These are phyloP conservation scores for Veloporphyrellus conicus DNA, from an alignment of 1,284 basidiomycete genomes.

Conservation along the genomic window DNA sequence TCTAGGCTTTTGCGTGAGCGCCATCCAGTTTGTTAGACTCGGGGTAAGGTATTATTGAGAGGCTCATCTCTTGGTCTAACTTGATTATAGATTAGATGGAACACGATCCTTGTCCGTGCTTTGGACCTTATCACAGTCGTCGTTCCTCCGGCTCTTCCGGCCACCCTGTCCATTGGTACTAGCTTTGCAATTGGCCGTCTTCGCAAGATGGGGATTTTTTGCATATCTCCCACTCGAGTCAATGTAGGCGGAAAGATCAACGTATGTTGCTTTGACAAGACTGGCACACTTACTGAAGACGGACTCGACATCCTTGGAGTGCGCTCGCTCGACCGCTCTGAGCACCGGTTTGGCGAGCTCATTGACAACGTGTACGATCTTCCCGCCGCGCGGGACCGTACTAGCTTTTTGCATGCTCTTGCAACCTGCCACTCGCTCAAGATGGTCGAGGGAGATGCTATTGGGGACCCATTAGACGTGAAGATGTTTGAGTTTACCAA, in stretches of 20 bases:
- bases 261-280: slow-evolving; percentile 99
- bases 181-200: slow-evolving; percentile 92
- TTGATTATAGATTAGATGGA: slow-evolving; percentile 70
- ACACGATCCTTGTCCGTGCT: slow-evolving; percentile 88
- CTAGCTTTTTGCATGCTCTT: slow-evolving; percentile 86
- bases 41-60: slow-evolving; percentile 52
- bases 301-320: slow-evolving; percentile 96
- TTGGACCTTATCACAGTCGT: slow-evolving; percentile 98
- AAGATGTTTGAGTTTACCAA: slow-evolving; percentile 98
- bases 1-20: slow-evolving; percentile 84
- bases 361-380: slow-evolving; percentile 85
- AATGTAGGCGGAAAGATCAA: slow-evolving; percentile 97
- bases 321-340: slow-evolving; percentile 72
- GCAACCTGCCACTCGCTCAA: slow-evolving; percentile 97
- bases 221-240: slow-evolving; percentile 94
- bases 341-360: slow-evolving; percentile 85
- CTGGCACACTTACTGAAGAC: slow-evolving; percentile 97
- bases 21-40: slow-evolving; percentile 88
- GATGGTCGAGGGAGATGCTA: slow-evolving; percentile 81
- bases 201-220: slow-evolving; percentile 88
- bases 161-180: slow-evolving; percentile 96
- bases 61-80: slow-evolving; percentile 6
- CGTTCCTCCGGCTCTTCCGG: slow-evolving; percentile 95
- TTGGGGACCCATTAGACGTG: slow-evolving; percentile 95
- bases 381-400: slow-evolving; percentile 68